These are phyloP conservation scores for Globisporangium splendens DNA, from an alignment of 352 stramenopile species.

Conservation along the genomic window DNA sequence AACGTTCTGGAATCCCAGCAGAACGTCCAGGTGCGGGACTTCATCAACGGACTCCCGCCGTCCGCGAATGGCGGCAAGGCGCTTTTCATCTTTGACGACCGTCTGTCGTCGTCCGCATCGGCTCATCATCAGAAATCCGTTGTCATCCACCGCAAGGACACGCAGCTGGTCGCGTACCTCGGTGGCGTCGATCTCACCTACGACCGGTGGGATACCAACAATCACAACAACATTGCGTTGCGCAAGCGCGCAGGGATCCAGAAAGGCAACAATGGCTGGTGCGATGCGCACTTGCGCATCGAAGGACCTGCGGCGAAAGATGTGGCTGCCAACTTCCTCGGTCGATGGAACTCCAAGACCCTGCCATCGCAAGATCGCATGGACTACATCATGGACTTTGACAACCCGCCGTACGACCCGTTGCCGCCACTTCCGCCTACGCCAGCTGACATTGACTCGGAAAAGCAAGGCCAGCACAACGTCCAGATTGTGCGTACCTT, in stretches of 20 bases:
- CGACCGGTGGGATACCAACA: slow-evolving; percentile 61
- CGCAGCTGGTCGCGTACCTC: slow-evolving; percentile 30
- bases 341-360: slow-evolving; percentile 47
- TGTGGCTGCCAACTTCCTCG: slow-evolving; percentile 50
- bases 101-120: slow-evolving; percentile 19
- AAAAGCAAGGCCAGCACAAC: slow-evolving; percentile 17
- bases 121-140: slow-evolving; percentile 56
- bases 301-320: slow-evolving; percentile 41
- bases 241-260: slow-evolving; percentile 26
- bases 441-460: slow-evolving; percentile 9
- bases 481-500: slow-evolving; percentile 60
- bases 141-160: slow-evolving; percentile 9
- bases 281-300: slow-evolving; percentile 46
- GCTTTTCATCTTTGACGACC: slow-evolving; percentile 54
- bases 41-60: slow-evolving; percentile 27
- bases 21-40: slow-evolving; percentile 53
- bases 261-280: slow-evolving; percentile 39
- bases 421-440: slow-evolving; percentile 14
- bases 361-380: slow-evolving; percentile 18
- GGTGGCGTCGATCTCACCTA: slow-evolving; percentile 48
- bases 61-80: slow-evolving; percentile 9
- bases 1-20: slow-evolving; percentile 53
- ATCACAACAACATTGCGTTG: slow-evolving; percentile 41
- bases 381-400: slow-evolving; percentile 39
- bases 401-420: slow-evolving; percentile 28